phyloP scores from a whole-genome alignment of 768 basidiomycete genomes.

The Calocybe cyanea region DNA sequence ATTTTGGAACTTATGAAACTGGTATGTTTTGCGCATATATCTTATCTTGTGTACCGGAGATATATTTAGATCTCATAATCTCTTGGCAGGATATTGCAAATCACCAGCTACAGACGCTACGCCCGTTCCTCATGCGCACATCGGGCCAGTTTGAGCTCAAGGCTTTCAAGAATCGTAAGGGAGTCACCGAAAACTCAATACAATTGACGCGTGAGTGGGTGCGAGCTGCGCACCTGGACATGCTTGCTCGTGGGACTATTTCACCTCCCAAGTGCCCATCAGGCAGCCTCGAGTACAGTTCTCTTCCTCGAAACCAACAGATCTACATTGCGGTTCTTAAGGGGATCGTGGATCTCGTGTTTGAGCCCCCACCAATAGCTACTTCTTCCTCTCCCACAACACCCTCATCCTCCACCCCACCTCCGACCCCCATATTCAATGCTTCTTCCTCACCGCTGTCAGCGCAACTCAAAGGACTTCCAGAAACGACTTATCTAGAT shows the following conservation, averaged over 20 bases:
- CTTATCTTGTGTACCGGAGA: conserved; percentile 4
- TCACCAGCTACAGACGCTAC: conserved; percentile 89
- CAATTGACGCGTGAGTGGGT: conserved; percentile 66
- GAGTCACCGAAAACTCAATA: conserved; percentile 37
- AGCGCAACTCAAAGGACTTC: conserved; percentile 43
- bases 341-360: conserved; percentile 64
- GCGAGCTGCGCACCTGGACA: conserved; percentile 42
- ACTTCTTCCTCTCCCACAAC: conserved; percentile 27
- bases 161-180: conserved; percentile 64
- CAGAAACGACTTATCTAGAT: conserved; percentile 83
- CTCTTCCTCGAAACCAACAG: conserved; percentile 49
- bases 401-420: conserved; percentile 21
- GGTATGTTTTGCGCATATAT: conserved; percentile 39
- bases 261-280: conserved; percentile 41
- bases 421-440: conserved; percentile 28
- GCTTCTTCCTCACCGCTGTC: conserved; percentile 17
- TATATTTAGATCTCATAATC: conserved; percentile 17
- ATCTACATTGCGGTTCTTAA: conserved; percentile 53
- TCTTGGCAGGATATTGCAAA: conserved; percentile 84
- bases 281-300: conserved; percentile 38
- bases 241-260: conserved; percentile 36
- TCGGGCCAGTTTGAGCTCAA: conserved; percentile 78
- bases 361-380: conserved; percentile 41
- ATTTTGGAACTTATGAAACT: conserved; percentile 95
- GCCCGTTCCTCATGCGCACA: conserved; percentile 81